Evolutionary conservation across 2,329 filamentous ascomycete genomes (phyloP).

Genomic region (Botrytis aclada): DNA sequence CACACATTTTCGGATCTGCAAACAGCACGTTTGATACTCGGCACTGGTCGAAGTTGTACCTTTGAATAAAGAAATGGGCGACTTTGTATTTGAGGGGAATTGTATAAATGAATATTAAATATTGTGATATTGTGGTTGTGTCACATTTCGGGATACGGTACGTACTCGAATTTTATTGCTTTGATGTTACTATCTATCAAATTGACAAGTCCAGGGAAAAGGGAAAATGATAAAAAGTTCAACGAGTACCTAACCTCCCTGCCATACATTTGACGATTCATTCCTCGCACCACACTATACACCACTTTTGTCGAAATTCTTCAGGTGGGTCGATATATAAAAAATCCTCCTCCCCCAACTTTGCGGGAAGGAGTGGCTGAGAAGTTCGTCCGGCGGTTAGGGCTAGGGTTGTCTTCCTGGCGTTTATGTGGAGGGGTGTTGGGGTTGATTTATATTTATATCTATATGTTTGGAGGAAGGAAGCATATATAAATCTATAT

Average conservation of each 20-base stretch:
- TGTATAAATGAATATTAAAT: too few species aligned
- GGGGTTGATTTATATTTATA: not conserved
- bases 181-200: too few species aligned
- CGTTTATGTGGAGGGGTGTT: not conserved
- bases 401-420: not conserved
- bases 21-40: not conserved
- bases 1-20: not conserved
- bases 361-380: not conserved
- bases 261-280: too few species aligned
- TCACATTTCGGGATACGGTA: too few species aligned
- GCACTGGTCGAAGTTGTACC: not conserved
- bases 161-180: too few species aligned
- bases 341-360: not conserved
- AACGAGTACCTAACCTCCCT: too few species aligned
- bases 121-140: too few species aligned
- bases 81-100: not conserved
- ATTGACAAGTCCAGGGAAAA: too few species aligned
- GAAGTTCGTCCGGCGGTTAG: not conserved
- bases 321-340: too few species aligned
- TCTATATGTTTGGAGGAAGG: not conserved
- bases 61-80: not conserved
- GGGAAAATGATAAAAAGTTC: too few species aligned
- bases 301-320: too few species aligned
- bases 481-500: not conserved
- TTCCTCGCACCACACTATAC: too few species aligned